Conservation (phyloP, 805 yeast species). For the Nakazawaea holstii region DNA sequence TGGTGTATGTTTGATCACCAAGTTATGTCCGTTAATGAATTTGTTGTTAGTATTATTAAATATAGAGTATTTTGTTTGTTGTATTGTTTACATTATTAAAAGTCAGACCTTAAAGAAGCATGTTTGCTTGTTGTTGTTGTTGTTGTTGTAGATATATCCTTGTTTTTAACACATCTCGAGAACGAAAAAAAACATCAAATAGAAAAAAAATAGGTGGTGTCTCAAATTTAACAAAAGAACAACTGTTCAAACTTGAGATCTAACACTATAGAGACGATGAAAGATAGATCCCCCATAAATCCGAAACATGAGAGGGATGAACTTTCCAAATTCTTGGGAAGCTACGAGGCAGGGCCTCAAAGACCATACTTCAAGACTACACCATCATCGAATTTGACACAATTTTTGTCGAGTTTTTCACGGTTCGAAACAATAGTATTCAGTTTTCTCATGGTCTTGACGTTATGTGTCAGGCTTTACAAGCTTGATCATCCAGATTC, state of each 20-base stretch:
- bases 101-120: too few relatives aligned
- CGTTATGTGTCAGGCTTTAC: conserved; percentile 26
- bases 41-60: conserved; percentile 13
- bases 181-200: too few relatives aligned
- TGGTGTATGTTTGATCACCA: conserved; percentile 23
- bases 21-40: neutral
- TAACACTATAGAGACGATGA: too few relatives aligned
- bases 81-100: neutral
- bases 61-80: neutral
- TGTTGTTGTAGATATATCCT: too few relatives aligned
- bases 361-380: conserved; percentile 26
- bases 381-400: conserved; percentile 15
- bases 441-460: conserved; percentile 20
- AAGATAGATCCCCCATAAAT: neutral
- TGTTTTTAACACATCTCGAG: too few relatives aligned
- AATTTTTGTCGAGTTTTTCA: conserved; percentile 12
- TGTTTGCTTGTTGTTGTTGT: too few relatives aligned
- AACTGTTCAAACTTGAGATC: too few relatives aligned
- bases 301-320: neutral
- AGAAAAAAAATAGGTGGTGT: too few relatives aligned
- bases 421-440: conserved; percentile 20
- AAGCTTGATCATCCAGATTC: conserved; percentile 29
- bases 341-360: conserved; percentile 26
- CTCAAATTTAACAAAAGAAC: too few relatives aligned
- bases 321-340: conserved; percentile 16